Evolutionary conservation across 2,329 filamentous ascomycete species (phyloP).

Genomic region (Fusarium vanettenii): DNA sequence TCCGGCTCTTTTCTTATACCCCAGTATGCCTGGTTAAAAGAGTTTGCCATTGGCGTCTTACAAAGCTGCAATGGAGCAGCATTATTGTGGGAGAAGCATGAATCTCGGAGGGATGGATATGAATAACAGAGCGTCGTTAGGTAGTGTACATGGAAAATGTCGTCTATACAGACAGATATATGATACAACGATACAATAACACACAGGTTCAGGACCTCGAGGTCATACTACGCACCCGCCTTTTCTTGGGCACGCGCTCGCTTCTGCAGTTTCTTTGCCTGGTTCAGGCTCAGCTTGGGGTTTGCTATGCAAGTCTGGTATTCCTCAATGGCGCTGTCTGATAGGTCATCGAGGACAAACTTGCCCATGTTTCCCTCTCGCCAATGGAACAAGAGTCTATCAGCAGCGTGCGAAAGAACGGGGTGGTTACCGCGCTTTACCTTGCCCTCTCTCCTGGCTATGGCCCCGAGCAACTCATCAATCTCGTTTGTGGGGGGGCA

Average conservation of each 20-base stretch:
- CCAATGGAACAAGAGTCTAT: conserved; percentile 87
- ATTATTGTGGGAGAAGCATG: conserved; percentile 12
- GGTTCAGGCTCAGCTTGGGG: conserved; percentile 70
- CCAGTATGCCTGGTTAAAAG: conserved; percentile 14
- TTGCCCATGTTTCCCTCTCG: conserved; percentile 78
- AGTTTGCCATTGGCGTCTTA: conserved; percentile 24
- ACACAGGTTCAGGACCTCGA: background rate
- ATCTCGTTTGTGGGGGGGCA: conserved; percentile 85
- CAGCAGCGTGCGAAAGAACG: conserved; percentile 77
- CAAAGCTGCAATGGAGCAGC: conserved; percentile 19
- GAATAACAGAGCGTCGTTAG: conserved; percentile 23
- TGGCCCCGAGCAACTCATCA: conserved; percentile 74
- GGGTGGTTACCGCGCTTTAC: conserved; percentile 78
- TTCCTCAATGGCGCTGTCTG: conserved; percentile 64
- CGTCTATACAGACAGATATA: conserved; percentile 23
- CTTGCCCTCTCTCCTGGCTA: conserved; percentile 81
- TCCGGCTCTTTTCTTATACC: conserved; percentile 31
- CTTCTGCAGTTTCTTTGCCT: conserved; percentile 76
- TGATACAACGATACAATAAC: conserved; percentile 16
- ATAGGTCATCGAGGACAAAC: conserved; percentile 84
- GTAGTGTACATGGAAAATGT: conserved; percentile 32
- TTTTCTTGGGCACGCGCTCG: conserved; percentile 63
- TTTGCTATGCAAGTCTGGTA: conserved; percentile 62
- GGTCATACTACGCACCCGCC: conserved; percentile 41
- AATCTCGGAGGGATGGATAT: conserved; percentile 10